These are phyloP conservation scores for Endocalyx cinctus DNA, from an alignment of 2,329 filamentous ascomycete genomes.

Conservation along the genomic window DNA sequence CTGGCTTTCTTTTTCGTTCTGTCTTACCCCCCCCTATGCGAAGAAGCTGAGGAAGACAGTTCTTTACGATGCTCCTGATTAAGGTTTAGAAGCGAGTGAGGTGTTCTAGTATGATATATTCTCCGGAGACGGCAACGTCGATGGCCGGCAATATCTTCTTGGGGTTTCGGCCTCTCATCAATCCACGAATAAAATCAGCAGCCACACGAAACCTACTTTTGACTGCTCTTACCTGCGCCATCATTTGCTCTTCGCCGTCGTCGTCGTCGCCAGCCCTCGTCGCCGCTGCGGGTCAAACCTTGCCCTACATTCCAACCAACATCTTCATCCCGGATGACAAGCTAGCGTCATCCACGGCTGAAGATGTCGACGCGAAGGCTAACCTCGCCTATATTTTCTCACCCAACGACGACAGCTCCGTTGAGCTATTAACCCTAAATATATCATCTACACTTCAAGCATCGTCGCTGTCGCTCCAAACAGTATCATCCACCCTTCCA, in stretches of 20 bases:
- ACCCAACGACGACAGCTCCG: constrained; percentile 41
- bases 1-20: too few relatives aligned
- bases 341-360: constrained; percentile 29
- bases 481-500: constrained; percentile 53
- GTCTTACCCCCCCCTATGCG: constrained; percentile 7
- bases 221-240: too few relatives aligned
- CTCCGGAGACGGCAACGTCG: constrained; percentile 19
- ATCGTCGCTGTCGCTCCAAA: constrained; percentile 39
- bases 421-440: constrained; percentile 61
- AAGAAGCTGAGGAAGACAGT: too few relatives aligned
- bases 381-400: constrained; percentile 67
- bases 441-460: constrained; percentile 53
- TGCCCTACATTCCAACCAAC: constrained; percentile 76
- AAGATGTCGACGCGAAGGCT: constrained; percentile 25
- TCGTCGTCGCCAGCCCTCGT: constrained; percentile 15
- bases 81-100: too few relatives aligned
- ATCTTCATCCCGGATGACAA: constrained; percentile 56
- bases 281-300: constrained; percentile 36
- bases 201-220: too few relatives aligned
- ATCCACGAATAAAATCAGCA: too few relatives aligned
- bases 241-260: too few relatives aligned
- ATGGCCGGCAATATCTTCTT: constrained; percentile 16
- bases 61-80: constrained; percentile 22
- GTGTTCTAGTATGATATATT: too few relatives aligned
- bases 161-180: too few relatives aligned